Evolutionary conservation across 2,329 filamentous ascomycete genomes (phyloP).

Genomic region (Cordyceps farinosa): DNA sequence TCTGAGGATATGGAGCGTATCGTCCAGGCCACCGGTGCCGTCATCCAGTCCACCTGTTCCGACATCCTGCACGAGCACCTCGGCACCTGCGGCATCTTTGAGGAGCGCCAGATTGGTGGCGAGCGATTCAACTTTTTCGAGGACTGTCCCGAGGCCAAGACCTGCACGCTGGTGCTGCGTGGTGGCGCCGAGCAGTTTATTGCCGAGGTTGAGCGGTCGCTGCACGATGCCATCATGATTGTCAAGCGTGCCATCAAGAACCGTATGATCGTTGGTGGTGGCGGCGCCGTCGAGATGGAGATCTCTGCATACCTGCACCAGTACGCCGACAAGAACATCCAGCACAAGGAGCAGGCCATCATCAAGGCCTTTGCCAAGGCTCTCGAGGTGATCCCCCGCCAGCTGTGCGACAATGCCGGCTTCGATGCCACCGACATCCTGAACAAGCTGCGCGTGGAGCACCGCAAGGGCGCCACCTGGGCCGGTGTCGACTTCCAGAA

Average conservation of each 20-base stretch:
- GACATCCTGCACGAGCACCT: slow-evolving; percentile 88
- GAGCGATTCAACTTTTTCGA: slow-evolving; percentile 99
- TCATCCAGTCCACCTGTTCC: slow-evolving; percentile 91
- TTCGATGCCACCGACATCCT: slow-evolving; percentile 98
- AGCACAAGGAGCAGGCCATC: slow-evolving; percentile 93
- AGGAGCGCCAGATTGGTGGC: slow-evolving; percentile 94
- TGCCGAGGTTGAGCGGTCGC: slow-evolving; percentile 92
- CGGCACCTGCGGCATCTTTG: slow-evolving; percentile 84
- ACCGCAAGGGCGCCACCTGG: slow-evolving; percentile 89
- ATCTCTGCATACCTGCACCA: slow-evolving; percentile 88
- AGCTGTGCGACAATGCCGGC: slow-evolving; percentile 96
- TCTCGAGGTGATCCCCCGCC: slow-evolving; percentile 91
- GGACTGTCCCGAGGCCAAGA: slow-evolving; percentile 91
- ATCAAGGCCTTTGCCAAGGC: slow-evolving; percentile 98
- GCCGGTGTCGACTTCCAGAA: slow-evolving; percentile 92
- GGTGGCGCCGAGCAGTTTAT: slow-evolving; percentile 99
- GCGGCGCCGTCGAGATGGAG: slow-evolving; percentile 95
- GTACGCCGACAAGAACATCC: slow-evolving; percentile 88
- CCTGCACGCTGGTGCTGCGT: slow-evolving; percentile 90
- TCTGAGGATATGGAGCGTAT: slow-evolving; percentile 94
- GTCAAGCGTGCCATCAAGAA: slow-evolving; percentile 98
- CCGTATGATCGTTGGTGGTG: slow-evolving; percentile 89
- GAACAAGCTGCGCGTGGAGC: slow-evolving; percentile 92
- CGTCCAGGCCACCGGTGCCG: slow-evolving; percentile 88
- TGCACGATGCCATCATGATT: slow-evolving; percentile 99